Percentiles rank a stretch among this genome's conserved stretches.
These are phyloP conservation scores for Chrysanthemum makinoi DNA, from an alignment of 129 eudicot genomes.

Conservation along the genomic window DNA sequence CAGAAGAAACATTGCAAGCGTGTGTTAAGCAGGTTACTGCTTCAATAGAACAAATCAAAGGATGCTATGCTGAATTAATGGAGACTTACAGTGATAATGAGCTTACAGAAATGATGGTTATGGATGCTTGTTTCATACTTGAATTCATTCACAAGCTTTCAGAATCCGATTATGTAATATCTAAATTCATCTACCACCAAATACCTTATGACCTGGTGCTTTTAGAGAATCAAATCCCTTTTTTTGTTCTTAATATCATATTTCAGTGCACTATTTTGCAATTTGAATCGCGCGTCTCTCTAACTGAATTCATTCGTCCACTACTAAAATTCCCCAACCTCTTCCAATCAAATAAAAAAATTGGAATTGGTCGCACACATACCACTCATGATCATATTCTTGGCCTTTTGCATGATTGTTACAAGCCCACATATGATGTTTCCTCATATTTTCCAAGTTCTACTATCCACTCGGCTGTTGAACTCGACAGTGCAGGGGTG, in stretches of 20 bases:
- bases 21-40: background rate
- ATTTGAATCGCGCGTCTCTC: background rate
- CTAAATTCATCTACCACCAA: too few species aligned
- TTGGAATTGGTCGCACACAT: background rate
- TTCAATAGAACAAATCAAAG: background rate
- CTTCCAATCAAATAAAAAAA: too few species aligned
- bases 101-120: too few species aligned
- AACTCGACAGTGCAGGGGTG: too few species aligned
- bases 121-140: too few species aligned
- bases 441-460: too few species aligned
- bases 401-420: background rate
- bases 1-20: background rate
- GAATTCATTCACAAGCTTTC: too few species aligned
- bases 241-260: background rate
- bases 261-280: background rate
- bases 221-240: background rate
- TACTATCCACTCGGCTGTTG: too few species aligned
- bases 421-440: background rate
- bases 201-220: background rate
- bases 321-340: too few species aligned
- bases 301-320: background rate
- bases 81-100: too few species aligned
- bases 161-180: too few species aligned
- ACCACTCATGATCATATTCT: background rate
- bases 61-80: too few species aligned